These are phyloP conservation scores for Xylaria telfairii DNA, from an alignment of 495 filamentous ascomycete genomes.

Conservation along the genomic window DNA sequence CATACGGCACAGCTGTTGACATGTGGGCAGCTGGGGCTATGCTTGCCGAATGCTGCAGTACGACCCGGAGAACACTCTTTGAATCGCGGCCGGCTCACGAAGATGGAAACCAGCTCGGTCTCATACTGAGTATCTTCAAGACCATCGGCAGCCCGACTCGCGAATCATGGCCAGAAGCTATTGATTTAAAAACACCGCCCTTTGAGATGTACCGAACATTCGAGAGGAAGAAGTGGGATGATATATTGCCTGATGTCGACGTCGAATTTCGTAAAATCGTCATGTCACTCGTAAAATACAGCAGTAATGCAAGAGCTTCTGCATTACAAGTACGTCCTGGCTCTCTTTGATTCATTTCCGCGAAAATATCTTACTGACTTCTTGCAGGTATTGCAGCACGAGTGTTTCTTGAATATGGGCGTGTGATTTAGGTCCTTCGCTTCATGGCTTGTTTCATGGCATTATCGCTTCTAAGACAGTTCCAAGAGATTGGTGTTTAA, in stretches of 20 bases:
- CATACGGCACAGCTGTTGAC: constrained; percentile 75
- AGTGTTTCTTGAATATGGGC: constrained; percentile 3
- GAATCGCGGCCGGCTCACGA: constrained; percentile 72
- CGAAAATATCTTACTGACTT: neutral
- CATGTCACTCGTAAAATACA: constrained; percentile 42
- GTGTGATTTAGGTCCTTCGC: neutral
- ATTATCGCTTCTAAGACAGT: too few species aligned
- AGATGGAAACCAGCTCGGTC: constrained; percentile 86
- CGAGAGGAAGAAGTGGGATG: constrained; percentile 45
- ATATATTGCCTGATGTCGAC: constrained; percentile 45
- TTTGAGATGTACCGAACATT: constrained; percentile 62
- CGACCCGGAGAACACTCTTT: constrained; percentile 68
- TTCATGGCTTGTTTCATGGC: neutral
- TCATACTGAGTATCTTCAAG: constrained; percentile 90
- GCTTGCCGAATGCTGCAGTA: constrained; percentile 70
- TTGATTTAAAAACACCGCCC: constrained; percentile 53
- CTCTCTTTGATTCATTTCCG: neutral
- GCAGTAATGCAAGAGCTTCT: constrained; percentile 36
- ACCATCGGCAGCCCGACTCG: constrained; percentile 83
- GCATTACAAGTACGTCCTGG: constrained; percentile 32
- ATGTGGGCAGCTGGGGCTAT: constrained; percentile 91
- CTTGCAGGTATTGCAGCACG: constrained; percentile 12
- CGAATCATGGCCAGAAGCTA: constrained; percentile 74
- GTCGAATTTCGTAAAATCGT: constrained; percentile 41
- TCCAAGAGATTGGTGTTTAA: neutral